Percentiles rank a stretch among this genome's conserved stretches.
phyloP scores from a whole-genome alignment of 148 eudicot species.

The Vaccinium corymbosum region DNA sequence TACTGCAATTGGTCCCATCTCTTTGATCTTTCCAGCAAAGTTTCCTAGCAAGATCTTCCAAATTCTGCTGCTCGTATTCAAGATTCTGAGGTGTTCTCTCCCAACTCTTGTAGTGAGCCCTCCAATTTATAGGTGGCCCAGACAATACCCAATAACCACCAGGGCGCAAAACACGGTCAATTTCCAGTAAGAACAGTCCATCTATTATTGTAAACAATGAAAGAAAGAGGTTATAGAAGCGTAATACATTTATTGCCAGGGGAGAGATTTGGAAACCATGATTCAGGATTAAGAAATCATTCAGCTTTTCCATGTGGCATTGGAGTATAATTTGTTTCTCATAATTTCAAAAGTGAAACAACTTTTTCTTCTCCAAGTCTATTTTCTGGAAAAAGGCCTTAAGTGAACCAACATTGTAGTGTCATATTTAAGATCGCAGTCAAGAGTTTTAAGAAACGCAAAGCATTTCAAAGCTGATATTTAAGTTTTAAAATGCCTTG shows the following conservation, averaged over 20 bases:
- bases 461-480: background rate
- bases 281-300: background rate
- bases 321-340: conserved; percentile 6
- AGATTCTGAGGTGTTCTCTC: conserved; percentile 45
- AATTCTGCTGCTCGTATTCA: conserved; percentile 43
- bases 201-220: conserved; percentile 28
- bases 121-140: conserved; percentile 73
- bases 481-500: background rate
- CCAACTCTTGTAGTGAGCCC: conserved; percentile 50
- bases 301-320: background rate
- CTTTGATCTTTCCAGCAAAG: conserved; percentile 59
- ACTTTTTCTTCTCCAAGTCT: background rate
- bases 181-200: conserved; percentile 61
- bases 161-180: conserved; percentile 68
- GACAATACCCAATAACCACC: conserved; percentile 82
- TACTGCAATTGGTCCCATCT: conserved; percentile 50
- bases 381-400: background rate
- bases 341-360: background rate
- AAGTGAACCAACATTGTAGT: background rate
- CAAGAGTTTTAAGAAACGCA: background rate
- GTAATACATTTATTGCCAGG: background rate
- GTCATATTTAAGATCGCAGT: background rate
- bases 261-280: background rate
- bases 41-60: conserved; percentile 50
- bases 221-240: background rate